Evolutionary conservation across 1,284 basidiomycete genomes (phyloP).

Genomic region (Trametes polyzona): DNA sequence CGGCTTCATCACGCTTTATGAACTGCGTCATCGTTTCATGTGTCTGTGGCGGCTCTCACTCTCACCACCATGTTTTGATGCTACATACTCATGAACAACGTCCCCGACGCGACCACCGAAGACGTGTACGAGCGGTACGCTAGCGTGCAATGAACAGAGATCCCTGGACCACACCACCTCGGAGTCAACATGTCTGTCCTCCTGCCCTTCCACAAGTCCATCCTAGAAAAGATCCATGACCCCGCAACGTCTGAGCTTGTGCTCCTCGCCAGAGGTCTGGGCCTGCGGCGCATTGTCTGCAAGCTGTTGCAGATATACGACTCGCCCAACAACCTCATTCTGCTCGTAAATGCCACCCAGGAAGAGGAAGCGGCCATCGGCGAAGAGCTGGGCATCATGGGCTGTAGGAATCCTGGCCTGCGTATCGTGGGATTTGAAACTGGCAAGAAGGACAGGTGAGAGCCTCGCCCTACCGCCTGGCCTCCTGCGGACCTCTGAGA

Average conservation of each 20-base stretch:
- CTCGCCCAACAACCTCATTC: slow-evolving; percentile 81
- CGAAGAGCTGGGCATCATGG: slow-evolving; percentile 92
- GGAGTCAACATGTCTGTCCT: slow-evolving; percentile 38
- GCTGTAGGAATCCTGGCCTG: slow-evolving; percentile 86
- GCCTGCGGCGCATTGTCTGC: slow-evolving; percentile 80
- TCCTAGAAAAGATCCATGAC: slow-evolving; percentile 71
- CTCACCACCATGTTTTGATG: neutral
- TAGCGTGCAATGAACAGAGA: neutral
- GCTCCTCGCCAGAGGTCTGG: slow-evolving; percentile 86
- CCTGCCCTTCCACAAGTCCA: slow-evolving; percentile 66
- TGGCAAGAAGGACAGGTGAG: slow-evolving; percentile 78
- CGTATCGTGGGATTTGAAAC: slow-evolving; percentile 87
- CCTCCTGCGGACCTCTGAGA: too few species aligned
- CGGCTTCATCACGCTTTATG: too few species aligned
- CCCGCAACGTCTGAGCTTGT: slow-evolving; percentile 84
- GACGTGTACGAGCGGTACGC: neutral
- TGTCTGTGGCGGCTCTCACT: neutral
- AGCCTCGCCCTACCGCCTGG: too few species aligned
- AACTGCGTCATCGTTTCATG: too few species aligned
- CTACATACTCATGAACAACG: neutral
- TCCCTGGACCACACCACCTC: neutral
- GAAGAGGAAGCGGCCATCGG: slow-evolving; percentile 93
- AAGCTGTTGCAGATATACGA: slow-evolving; percentile 93
- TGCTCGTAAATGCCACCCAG: slow-evolving; percentile 86
- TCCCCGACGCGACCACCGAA: neutral